phyloP scores from a whole-genome alignment of 2,329 filamentous ascomycete genomes.

The Colletotrichum sp. region DNA sequence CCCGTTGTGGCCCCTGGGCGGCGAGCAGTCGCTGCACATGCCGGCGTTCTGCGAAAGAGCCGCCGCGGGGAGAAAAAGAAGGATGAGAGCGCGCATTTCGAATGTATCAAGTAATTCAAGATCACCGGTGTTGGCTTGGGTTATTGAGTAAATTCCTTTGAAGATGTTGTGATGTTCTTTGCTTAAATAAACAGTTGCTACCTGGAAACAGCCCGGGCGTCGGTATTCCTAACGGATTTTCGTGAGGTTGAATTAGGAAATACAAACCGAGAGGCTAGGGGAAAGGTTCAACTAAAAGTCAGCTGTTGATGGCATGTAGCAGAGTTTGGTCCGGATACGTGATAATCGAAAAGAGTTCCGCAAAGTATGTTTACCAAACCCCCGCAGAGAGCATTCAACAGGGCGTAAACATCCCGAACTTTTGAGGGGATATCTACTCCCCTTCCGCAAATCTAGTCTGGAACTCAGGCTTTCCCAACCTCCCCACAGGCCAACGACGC shows the following conservation, averaged over 20 bases:
- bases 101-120: neutral
- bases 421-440: neutral
- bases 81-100: neutral
- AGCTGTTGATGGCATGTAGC: neutral
- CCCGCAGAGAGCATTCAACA: accelerated
- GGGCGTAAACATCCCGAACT: neutral
- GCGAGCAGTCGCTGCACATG: neutral
- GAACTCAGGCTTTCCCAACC: accelerated
- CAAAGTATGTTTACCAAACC: neutral
- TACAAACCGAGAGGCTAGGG: neutral
- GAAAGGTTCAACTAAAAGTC: neutral
- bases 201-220: neutral
- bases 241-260: neutral
- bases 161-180: neutral
- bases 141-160: accelerated
- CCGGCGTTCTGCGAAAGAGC: neutral
- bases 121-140: neutral
- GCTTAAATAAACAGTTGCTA: neutral
- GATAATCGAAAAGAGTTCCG: neutral
- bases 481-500: neutral
- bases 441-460: neutral
- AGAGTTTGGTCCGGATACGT: neutral
- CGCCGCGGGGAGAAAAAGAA: neutral
- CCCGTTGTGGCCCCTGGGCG: neutral
- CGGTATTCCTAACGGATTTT: neutral